Percentiles rank a stretch among this genome's conserved stretches.
These are phyloP conservation scores for Echinochloa phyllopogon DNA, from an alignment of 176 grass and related monocot genomes.

Conservation along the genomic window DNA sequence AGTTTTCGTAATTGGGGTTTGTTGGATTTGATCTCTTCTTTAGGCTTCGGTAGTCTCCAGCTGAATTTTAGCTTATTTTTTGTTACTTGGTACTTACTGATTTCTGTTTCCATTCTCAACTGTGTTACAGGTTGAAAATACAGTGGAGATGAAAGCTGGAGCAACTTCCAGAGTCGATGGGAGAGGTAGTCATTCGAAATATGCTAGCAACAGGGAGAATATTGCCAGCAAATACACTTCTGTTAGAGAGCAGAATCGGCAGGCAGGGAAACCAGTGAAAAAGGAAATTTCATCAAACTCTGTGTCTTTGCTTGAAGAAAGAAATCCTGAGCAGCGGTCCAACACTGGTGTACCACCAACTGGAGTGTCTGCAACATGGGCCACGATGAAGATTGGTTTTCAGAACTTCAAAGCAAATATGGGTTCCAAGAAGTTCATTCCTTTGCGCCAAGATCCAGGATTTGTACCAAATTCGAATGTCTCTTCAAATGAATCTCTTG, in stretches of 20 bases:
- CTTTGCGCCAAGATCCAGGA: constrained; percentile 74
- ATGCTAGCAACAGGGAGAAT: constrained; percentile 62
- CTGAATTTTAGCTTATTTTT: constrained; percentile 1
- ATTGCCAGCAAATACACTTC: constrained; percentile 80
- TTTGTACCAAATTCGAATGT: constrained; percentile 36
- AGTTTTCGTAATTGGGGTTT: not conserved
- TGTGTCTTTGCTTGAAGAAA: constrained; percentile 76
- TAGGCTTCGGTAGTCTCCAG: not conserved
- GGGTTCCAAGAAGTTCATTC: constrained; percentile 78
- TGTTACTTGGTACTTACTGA: constrained; percentile 18
- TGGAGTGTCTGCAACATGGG: constrained; percentile 82
- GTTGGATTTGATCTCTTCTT: constrained; percentile 17
- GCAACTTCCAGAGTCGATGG: constrained; percentile 55
- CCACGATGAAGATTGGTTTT: constrained; percentile 85
- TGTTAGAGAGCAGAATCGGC: constrained; percentile 73
- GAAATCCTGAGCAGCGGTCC: constrained; percentile 52
- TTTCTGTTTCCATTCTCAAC: constrained; percentile 18
- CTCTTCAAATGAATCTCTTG: constrained; percentile 76
- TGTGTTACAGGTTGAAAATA: constrained; percentile 61
- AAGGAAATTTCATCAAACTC: constrained; percentile 72
- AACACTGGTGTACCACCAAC: constrained; percentile 33
- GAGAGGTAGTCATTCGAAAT: constrained; percentile 56
- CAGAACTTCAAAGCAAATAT: constrained; percentile 93
- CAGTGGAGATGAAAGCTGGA: constrained; percentile 59
- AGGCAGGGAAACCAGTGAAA: constrained; percentile 43